Conservation (phyloP, 2,329 filamentous ascomycete genomes). For the Exophiala bonariae region DNA sequence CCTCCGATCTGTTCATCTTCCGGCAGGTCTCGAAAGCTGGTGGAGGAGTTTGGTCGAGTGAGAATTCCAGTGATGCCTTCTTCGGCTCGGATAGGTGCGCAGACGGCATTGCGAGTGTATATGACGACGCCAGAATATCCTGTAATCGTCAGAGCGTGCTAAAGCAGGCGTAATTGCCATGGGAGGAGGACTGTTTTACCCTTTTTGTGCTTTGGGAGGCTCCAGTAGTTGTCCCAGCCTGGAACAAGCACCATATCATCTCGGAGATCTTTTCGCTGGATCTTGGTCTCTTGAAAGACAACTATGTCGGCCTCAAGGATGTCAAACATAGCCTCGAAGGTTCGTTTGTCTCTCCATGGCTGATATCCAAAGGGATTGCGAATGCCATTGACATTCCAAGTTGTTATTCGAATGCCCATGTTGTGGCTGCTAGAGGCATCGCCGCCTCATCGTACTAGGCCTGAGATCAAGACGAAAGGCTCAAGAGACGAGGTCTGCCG, state of each 20-base stretch:
- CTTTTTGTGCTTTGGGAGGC: constrained; percentile 89
- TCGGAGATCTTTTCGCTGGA: constrained; percentile 83
- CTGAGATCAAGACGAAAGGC: background rate
- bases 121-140: constrained; percentile 95
- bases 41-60: constrained; percentile 68
- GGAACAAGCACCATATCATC: constrained; percentile 96
- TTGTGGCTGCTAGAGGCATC: constrained; percentile 2
- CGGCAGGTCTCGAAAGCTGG: constrained; percentile 73
- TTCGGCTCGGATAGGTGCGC: constrained; percentile 84
- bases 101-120: constrained; percentile 85
- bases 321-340: constrained; percentile 88
- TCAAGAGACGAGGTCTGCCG: too few species aligned
- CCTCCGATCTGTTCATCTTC: constrained; percentile 78
- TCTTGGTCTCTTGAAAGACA: constrained; percentile 94
- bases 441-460: constrained; percentile 6
- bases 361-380: constrained; percentile 82
- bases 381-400: constrained; percentile 87
- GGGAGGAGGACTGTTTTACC: constrained; percentile 50
- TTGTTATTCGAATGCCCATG: constrained; percentile 81
- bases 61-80: constrained; percentile 88
- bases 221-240: constrained; percentile 97
- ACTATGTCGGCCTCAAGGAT: constrained; percentile 89
- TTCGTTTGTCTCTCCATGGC: constrained; percentile 73
- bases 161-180: constrained; percentile 7
- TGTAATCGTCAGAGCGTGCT: constrained; percentile 37